Evolutionary conservation across 768 basidiomycete species (phyloP).

Genomic region (Psilocybe sp.): DNA sequence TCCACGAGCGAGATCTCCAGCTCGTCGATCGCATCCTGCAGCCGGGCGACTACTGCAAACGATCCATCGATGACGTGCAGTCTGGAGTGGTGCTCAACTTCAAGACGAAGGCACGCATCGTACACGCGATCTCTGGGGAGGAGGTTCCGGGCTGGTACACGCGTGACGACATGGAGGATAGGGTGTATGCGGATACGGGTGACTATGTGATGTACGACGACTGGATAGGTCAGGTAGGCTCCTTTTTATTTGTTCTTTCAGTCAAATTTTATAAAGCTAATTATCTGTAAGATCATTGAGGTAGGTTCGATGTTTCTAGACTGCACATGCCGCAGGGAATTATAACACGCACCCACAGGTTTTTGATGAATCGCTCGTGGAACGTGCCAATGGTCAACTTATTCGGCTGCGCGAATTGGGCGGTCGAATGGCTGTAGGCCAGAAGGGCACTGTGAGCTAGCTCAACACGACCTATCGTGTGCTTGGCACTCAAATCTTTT

Average conservation of each 20-base stretch:
- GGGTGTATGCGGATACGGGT: constrained; percentile 64
- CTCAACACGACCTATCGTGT: no score
- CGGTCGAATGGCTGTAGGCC: constrained; percentile 72
- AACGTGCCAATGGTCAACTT: constrained; percentile 62
- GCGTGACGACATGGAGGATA: constrained; percentile 52
- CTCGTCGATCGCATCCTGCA: constrained; percentile 78
- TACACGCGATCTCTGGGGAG: constrained; percentile 70
- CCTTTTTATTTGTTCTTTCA: not conserved
- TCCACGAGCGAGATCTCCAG: constrained; percentile 62
- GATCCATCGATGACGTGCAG: constrained; percentile 66
- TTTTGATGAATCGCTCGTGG: constrained; percentile 78
- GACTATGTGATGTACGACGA: constrained; percentile 81
- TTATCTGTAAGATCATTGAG: constrained; percentile 8
- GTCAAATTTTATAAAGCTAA: not conserved
- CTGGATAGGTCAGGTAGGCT: constrained; percentile 85
- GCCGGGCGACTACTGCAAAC: constrained; percentile 81
- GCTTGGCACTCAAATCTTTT: no score
- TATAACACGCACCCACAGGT: constrained; percentile 42
- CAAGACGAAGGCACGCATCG: constrained; percentile 61
- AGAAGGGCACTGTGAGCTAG: constrained; percentile 62
- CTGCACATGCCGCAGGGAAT: not conserved
- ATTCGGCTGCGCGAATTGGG: constrained; percentile 76
- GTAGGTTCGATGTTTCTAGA: constrained; percentile 1
- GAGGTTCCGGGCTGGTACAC: constrained; percentile 62
- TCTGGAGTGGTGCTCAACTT: constrained; percentile 73